These are phyloP conservation scores for Eucalyptus urophylla DNA, from an alignment of 345 rosid genomes.

Conservation along the genomic window DNA sequence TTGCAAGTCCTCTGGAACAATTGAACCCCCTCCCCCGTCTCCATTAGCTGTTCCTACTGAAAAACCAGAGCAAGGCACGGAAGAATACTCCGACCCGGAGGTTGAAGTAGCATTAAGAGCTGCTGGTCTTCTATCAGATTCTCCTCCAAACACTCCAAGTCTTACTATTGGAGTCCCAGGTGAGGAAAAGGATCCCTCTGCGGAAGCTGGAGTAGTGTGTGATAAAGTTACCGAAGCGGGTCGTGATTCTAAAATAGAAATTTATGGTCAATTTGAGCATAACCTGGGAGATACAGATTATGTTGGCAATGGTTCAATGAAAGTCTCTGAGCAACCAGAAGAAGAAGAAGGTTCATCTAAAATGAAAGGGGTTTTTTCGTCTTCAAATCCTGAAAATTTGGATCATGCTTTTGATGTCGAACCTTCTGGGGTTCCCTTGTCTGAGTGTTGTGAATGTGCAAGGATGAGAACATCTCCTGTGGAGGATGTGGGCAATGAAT, in stretches of 20 bases:
- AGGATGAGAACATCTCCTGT: not conserved
- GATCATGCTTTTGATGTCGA: conserved; percentile 2
- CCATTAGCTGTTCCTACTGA: conserved; percentile 8
- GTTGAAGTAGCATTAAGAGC: conserved; percentile 57
- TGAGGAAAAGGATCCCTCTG: conserved; percentile 15
- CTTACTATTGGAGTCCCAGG: conserved; percentile 8
- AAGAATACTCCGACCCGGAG: conserved; percentile 26
- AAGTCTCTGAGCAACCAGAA: conserved; percentile 24
- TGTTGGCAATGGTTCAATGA: conserved; percentile 41
- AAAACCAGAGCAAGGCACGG: conserved; percentile 13
- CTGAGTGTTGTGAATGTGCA: not conserved
- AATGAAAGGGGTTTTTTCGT: conserved; percentile 62
- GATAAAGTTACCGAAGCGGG: conserved; percentile 61
- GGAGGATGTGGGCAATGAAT: conserved; percentile 11
- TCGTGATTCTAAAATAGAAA: conserved; percentile 50
- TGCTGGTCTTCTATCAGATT: conserved; percentile 90
- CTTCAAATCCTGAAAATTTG: conserved; percentile 35
- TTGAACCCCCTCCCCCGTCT: conserved; percentile 25
- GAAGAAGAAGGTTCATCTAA: conserved; percentile 39
- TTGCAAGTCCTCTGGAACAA: conserved; percentile 6
- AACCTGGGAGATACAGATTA: conserved; percentile 78
- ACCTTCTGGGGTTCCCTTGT: conserved; percentile 1
- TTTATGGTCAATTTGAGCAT: conserved; percentile 83
- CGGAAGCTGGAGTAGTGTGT: conserved; percentile 29
- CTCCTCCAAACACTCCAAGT: conserved; percentile 79